Evolutionary conservation across 768 basidiomycete genomes (phyloP).

Genomic region (Hericium erinaceus): DNA sequence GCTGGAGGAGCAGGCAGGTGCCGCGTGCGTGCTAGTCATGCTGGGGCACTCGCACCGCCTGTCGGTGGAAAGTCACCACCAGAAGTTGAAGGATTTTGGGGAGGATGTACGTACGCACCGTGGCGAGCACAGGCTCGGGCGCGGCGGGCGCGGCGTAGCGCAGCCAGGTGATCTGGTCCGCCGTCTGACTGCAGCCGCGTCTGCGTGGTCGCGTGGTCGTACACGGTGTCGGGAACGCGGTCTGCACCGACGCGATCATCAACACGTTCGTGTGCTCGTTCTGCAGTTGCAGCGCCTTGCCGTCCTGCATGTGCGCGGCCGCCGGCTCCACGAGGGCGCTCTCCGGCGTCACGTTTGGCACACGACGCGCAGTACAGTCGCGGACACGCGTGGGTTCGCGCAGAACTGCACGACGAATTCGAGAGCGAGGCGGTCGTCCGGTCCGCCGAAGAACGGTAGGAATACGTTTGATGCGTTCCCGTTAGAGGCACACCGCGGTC

Average conservation of each 20-base stretch:
- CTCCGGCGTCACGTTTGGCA: slow-evolving; percentile 30
- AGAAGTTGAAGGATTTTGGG: slow-evolving; percentile 60
- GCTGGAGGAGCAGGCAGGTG: slow-evolving; percentile 6
- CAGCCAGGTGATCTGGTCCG: slow-evolving; percentile 71
- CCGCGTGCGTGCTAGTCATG: slow-evolving; percentile 46
- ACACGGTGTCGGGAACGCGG: slow-evolving; percentile 58
- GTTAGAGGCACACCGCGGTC: slow-evolving; percentile 38
- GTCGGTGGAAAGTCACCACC: slow-evolving; percentile 60
- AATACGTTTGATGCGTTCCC: slow-evolving; percentile 49
- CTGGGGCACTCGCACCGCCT: slow-evolving; percentile 69
- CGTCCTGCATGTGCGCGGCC: slow-evolving; percentile 13
- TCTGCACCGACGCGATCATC: slow-evolving; percentile 33
- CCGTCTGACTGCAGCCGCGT: slow-evolving; percentile 71
- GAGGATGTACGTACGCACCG: too few relatives aligned
- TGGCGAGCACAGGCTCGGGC: too few relatives aligned
- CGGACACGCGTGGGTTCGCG: slow-evolving; percentile 52
- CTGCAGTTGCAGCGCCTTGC: slow-evolving; percentile 10
- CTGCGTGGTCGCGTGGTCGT: slow-evolving; percentile 54
- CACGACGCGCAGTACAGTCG: slow-evolving; percentile 63
- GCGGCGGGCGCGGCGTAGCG: too few relatives aligned
- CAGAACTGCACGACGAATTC: slow-evolving; percentile 82
- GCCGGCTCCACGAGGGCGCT: slow-evolving; percentile 4
- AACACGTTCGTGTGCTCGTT: slow-evolving; percentile 17
- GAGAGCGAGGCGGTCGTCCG: slow-evolving; percentile 83
- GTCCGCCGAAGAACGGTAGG: slow-evolving; percentile 89